A percentile compares a stretch with the other conserved stretches of the same genome.
phyloP scores from a whole-genome alignment of 2,329 filamentous ascomycete species.

The Pseudocercospora eumusae region DNA sequence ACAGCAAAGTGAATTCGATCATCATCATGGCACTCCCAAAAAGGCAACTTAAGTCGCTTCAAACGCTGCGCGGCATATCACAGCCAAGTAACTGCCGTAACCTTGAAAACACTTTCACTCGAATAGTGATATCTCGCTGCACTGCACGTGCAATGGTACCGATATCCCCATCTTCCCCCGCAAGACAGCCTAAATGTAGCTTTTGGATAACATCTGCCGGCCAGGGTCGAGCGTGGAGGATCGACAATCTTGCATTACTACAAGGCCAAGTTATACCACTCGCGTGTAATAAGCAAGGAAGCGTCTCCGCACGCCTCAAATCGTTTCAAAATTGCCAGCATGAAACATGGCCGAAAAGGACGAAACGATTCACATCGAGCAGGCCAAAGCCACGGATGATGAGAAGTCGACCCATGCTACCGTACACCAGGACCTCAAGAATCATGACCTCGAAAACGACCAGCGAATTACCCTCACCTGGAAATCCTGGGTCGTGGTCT shows the following conservation, averaged over 20 bases:
- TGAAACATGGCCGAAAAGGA: constrained; percentile 6
- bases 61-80: background rate
- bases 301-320: background rate
- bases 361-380: constrained; percentile 4
- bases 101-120: background rate
- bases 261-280: background rate
- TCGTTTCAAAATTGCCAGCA: too few relatives aligned
- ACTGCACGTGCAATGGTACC: background rate
- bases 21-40: background rate
- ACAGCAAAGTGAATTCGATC: background rate
- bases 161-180: background rate
- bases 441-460: background rate
- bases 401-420: background rate
- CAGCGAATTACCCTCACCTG: constrained; percentile 54
- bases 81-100: background rate
- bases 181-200: background rate
- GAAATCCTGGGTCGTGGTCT: constrained; percentile 57
- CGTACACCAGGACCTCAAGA: background rate
- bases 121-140: background rate
- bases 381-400: background rate
- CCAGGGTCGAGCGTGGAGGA: background rate
- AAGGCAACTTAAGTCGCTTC: background rate
- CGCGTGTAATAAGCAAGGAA: background rate
- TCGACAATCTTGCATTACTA: background rate
- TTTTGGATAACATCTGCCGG: constrained; percentile 1